phyloP scores from a whole-genome alignment of 2,329 filamentous ascomycete genomes.

The Epichloe typhina region DNA sequence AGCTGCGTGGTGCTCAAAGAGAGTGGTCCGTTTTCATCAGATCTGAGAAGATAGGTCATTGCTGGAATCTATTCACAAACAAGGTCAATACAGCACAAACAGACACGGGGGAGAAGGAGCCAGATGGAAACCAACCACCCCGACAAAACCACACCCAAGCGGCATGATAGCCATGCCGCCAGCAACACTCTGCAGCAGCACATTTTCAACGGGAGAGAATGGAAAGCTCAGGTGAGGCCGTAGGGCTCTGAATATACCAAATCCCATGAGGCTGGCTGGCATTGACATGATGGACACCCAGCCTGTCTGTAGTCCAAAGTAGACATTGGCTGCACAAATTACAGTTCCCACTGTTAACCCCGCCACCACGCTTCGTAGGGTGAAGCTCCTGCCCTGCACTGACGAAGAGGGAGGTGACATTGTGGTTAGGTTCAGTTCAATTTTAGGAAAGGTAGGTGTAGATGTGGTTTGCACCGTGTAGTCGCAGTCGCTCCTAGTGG shows the following conservation, averaged over 20 bases:
- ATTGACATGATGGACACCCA: slow-evolving; percentile 80
- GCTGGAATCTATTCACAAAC: slow-evolving; percentile 52
- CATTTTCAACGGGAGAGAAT: slow-evolving; percentile 92
- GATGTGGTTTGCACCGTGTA: background rate
- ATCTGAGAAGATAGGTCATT: slow-evolving; percentile 69
- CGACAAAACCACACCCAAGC: slow-evolving; percentile 86
- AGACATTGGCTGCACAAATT: slow-evolving; percentile 95
- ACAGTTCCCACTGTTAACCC: slow-evolving; percentile 76
- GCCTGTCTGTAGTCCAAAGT: slow-evolving; percentile 87
- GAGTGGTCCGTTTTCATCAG: slow-evolving; percentile 68
- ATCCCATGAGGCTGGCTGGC: slow-evolving; percentile 88
- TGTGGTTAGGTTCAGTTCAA: background rate
- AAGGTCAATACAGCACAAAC: slow-evolving; percentile 4
- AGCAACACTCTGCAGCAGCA: slow-evolving; percentile 89
- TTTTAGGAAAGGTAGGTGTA: too few species aligned
- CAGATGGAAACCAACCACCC: slow-evolving; percentile 43
- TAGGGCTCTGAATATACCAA: slow-evolving; percentile 79
- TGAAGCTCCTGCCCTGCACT: slow-evolving; percentile 57
- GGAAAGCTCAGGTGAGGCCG: slow-evolving; percentile 60
- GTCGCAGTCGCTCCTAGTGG: background rate
- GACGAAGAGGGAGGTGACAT: slow-evolving; percentile 5
- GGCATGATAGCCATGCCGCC: slow-evolving; percentile 96
- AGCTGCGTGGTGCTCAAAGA: slow-evolving; percentile 61
- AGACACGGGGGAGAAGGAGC: background rate
- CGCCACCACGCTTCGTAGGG: slow-evolving; percentile 62